A percentile compares a stretch with the other conserved stretches of the same genome.
phyloP scores from a whole-genome alignment of 2,329 filamentous ascomycete species.

The Scleromitrula shiraiana region DNA sequence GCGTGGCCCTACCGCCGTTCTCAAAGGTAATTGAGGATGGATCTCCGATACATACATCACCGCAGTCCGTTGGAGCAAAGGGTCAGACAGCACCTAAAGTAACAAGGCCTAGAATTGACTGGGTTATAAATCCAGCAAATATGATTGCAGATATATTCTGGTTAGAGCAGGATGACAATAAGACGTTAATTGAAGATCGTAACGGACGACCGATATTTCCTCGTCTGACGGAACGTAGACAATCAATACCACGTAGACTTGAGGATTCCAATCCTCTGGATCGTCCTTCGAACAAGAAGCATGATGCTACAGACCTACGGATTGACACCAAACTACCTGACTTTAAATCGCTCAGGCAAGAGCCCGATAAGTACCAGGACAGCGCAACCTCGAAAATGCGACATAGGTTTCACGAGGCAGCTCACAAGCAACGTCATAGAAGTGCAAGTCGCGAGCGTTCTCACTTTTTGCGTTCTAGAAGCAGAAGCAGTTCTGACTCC shows the following conservation, averaged over 20 bases:
- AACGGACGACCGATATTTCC: conserved; percentile 67
- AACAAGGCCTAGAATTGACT: conserved; percentile 71
- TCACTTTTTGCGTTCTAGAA: conserved; percentile 45
- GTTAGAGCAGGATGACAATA: conserved; percentile 77
- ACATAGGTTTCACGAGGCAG: conserved; percentile 44
- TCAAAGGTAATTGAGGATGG: conserved; percentile 22
- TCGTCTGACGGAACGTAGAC: conserved; percentile 30
- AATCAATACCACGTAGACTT: conserved; percentile 22
- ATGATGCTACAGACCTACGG: conserved; percentile 18
- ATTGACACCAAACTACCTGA: conserved; percentile 29
- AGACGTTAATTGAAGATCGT: conserved; percentile 71
- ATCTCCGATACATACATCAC: conserved; percentile 28
- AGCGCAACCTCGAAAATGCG: conserved; percentile 50
- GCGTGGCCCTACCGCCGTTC: conserved; percentile 37
- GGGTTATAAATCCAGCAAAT: conserved; percentile 76
- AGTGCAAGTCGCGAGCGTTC: conserved; percentile 42
- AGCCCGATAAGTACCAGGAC: conserved; percentile 32
- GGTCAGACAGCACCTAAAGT: conserved; percentile 41
- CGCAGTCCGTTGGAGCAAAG: conserved; percentile 35
- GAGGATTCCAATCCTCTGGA: conserved; percentile 16
- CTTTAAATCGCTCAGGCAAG: conserved; percentile 26
- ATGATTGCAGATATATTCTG: conserved; percentile 85
- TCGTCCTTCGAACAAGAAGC: conserved; percentile 12
- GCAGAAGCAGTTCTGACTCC: conserved; percentile 49
- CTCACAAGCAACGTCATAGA: conserved; percentile 49